Evolutionary conservation across 2,329 filamentous ascomycete genomes (phyloP), one percentile per base, ranked within the genome.

Genomic region (Proliferodiscus dingleyae): DNA sequence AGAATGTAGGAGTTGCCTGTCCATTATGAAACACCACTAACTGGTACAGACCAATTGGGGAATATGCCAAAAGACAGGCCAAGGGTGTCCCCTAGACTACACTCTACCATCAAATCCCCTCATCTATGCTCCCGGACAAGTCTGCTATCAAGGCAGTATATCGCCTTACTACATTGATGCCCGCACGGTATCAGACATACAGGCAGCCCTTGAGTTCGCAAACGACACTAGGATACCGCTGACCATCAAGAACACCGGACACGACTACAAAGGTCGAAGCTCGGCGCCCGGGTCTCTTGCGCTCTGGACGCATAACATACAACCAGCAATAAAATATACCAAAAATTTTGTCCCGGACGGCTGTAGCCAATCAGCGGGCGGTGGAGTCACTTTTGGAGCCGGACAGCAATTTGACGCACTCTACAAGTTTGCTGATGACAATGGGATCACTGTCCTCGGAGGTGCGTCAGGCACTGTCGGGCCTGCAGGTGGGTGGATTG

Each of bases 401-500:
- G 79, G 78, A 4, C 64, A 73, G 0, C 69, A 74, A 37, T 73
- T 74, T 49, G 62, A 64, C 21, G 68, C 75, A 3, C 61, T 74
- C 1, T 75, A 78, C 50, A 55, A 64, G 1, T 63, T 66, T 2
- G 68, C 75, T 0, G 63, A 72, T 39, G 53, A 63, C 1, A 54
- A 68, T 43, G 68, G 71, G 37, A 61, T 75, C 13, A 67, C 68
- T 2, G 62, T 80, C 4, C 73, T 83, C 0, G 75, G 74, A 0
- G 79, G 79, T 2, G 69, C 70, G 4, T 71, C 70, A 36, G 71
- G 71, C 34, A 72, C 72, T 0, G 80, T 84, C 3, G 74, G 75
- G 0, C 65, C 75, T 29, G 66, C 78, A 0, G 79, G 78, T 5
- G 81, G 80, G 0, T 85, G 78, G 38, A 66, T 73, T 2, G 76